Conservation (phyloP, 2,329 filamentous ascomycete species). For the Trichoderma sp. region DNA sequence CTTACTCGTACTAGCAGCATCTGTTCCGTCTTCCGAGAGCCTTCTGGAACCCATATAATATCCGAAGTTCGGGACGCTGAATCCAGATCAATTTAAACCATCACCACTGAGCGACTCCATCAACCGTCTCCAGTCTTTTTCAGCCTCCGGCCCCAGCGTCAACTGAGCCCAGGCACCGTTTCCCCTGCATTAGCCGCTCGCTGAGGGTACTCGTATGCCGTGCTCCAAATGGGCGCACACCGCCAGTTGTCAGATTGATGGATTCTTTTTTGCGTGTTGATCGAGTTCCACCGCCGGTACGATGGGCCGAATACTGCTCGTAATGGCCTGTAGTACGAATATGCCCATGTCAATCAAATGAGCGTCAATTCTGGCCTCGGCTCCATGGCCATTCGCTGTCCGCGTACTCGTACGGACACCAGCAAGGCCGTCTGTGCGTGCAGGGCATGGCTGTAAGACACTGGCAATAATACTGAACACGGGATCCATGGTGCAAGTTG, state of each 20-base stretch:
- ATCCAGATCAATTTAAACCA: background rate
- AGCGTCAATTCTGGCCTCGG: background rate
- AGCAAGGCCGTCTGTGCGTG: background rate
- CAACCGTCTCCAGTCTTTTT: background rate
- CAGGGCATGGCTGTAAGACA: background rate
- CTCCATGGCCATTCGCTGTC: background rate
- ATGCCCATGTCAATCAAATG: background rate
- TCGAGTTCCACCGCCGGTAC: background rate
- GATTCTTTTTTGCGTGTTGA: background rate
- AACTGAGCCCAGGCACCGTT: background rate
- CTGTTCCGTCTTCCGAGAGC: background rate
- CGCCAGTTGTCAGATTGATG: conserved; percentile 5
- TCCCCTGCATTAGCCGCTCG: conserved; percentile 20
- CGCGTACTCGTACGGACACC: background rate
- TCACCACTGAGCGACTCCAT: background rate
- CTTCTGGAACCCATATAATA: background rate
- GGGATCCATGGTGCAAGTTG: background rate
- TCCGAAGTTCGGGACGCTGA: background rate
- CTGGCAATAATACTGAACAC: background rate
- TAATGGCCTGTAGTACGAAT: background rate
- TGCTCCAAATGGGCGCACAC: background rate
- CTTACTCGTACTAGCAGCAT: background rate
- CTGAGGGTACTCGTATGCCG: background rate
- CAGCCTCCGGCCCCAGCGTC: background rate
- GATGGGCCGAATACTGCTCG: background rate